Base-by-base conservation (phyloP, 2,329 filamentous ascomycete genomes). In the Penicillium sp. region DNA sequence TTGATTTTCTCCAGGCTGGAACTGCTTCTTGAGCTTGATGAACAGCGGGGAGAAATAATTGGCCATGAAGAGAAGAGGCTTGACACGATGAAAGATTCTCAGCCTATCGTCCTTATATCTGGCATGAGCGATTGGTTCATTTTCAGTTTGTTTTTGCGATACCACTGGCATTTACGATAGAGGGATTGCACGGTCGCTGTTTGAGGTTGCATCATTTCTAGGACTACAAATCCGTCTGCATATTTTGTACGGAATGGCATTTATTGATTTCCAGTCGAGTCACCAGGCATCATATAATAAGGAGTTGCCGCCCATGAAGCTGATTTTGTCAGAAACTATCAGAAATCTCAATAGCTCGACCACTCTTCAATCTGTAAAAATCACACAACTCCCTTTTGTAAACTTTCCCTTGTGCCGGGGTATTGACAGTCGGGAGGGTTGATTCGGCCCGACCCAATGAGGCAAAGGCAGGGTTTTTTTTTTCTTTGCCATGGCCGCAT, bases 21-120 rank as follows among this genome's bases (percentile, higher is more conserved):
- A 81, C 63, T 81, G 78, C 66, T 75, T 80, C 60, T 66, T 81
- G 47, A 79, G 76, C 61, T 73, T 75, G 62, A 71, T 81, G 57
- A 80, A 79, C 65, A 79, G 73, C 50, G 61, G 59, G 49, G 68
- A 71, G 49, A 56, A 62, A 52, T 67, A 55, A 59, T 13, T 36
- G 18, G 12, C 38, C 13, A 32, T 34, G 8, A 5, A 36, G 24
- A 33, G 41, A 27, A 18, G 18, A 18, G 18, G 18, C 18, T 18
- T 18, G 18, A 18, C 18, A 18, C 18, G 18, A 18, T n/a, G 4
- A 24, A 25, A 46, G 77, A 5, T 81, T 51, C 55, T 47, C 39
- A 52, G 52, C 60, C 55, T 57, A 53, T 57, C 57, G 42, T 54
- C 46, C 43, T 43, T 52, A 41, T 50, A 48, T 47, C 33, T 48